These are phyloP conservation scores for apple (Malus domestica) DNA, from an alignment of 306 rosid species.

Conservation along the genomic window DNA sequence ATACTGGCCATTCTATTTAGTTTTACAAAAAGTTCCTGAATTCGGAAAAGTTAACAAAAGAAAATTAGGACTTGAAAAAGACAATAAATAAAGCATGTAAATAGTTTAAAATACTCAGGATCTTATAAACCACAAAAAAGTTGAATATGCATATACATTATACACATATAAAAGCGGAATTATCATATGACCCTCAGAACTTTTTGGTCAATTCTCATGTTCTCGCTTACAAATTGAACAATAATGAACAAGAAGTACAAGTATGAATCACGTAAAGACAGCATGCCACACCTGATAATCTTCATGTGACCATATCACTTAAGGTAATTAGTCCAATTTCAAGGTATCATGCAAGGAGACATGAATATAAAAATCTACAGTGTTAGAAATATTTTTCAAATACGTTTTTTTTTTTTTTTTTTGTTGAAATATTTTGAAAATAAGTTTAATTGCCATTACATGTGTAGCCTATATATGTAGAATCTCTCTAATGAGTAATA, in stretches of 20 bases:
- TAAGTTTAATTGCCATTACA: background rate
- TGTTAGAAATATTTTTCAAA: background rate
- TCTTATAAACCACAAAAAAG: background rate
- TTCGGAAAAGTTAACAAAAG: conserved; percentile 20
- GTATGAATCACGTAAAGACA: background rate
- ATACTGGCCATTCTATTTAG: conserved; percentile 79
- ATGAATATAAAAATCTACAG: background rate
- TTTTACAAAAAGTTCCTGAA: conserved; percentile 84
- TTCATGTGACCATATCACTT: background rate
- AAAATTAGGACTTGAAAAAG: conserved; percentile 12
- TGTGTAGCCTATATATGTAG: background rate
- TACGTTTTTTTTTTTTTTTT: background rate
- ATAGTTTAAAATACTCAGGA: background rate
- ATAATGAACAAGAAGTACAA: background rate
- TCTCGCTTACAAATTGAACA: background rate
- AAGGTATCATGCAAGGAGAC: background rate
- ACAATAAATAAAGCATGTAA: background rate
- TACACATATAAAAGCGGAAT: background rate
- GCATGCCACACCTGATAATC: background rate
- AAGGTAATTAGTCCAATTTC: background rate
- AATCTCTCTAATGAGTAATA: background rate
- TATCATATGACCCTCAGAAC: background rate
- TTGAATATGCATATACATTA: background rate
- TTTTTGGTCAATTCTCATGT: background rate
- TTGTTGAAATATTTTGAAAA: background rate